Evolutionary conservation across 257 asterid species (phyloP), one percentile per base, ranked within the genome.

Genomic region (Fraxinus americana): DNA sequence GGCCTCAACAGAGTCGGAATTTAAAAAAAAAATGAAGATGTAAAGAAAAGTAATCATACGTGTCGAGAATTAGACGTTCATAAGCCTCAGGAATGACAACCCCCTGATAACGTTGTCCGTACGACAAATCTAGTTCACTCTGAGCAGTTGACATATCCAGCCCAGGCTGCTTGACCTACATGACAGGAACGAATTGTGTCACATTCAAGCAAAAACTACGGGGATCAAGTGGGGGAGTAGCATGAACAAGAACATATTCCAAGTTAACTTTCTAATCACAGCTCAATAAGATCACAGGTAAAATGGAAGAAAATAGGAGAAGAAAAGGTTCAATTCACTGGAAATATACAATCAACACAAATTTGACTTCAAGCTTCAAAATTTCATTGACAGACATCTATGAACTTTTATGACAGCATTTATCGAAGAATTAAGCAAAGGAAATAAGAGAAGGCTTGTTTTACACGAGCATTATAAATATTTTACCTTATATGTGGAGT

Each of bases 91-190:
- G 99, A 86, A 96, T 96, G 77, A 81, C 86, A 50, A 86, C 90
- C 7, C 86, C 91, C 73, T 92, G 97, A 81, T 96, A 96, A 2
- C 99, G 97, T 74, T 93, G 97, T 79, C 80, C 75, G 59, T 93
- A 96, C 8, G 99, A 96, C 85, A 96, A 83, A 88, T 96, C 99
- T 38, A 96, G 86, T 83, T 96, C 99, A 73, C 99, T 96, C 81
- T 93, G 98, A 75, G 86, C 98, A 14, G 98, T 88, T 19, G 92
- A 75, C 96, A 96, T 91, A 77, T 93, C 98, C 85, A 96, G 82
- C 70, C 99, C 99, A n/a, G 99, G 99, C 83, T 93, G 88, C 90
- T 96, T 96, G 82, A 96, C 99, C 99, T 95, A 89, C 85, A 85
- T 35, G 25, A 83, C 43, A 71, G 71, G 79, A 82, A 59, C 75